Evolutionary conservation across 352 stramenopile genomes (phyloP).

Genomic region (Globisporangium camurandrum): DNA sequence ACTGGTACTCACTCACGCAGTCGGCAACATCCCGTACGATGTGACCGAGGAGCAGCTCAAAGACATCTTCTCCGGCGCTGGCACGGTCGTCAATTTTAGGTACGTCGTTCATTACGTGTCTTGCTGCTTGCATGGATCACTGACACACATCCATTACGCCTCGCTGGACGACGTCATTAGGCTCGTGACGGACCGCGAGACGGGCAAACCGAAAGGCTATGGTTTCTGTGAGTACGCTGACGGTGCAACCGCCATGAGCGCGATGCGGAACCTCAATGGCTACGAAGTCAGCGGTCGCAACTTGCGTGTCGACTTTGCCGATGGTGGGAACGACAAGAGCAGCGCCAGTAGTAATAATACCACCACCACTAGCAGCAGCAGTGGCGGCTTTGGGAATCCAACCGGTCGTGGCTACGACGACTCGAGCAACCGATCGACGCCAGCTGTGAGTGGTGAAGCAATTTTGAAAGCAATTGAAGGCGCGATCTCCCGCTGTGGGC

Average conservation of each 20-base stretch:
- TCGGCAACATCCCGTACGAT: constrained; percentile 87
- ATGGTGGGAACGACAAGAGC: constrained; percentile 8
- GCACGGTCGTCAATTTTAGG: constrained; percentile 81
- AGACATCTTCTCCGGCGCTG: constrained; percentile 82
- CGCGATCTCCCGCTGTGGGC: constrained; percentile 56
- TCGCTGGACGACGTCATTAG: no score
- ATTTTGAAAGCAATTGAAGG: constrained; percentile 75
- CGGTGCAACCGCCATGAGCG: constrained; percentile 59
- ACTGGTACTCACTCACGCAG: constrained; percentile 20
- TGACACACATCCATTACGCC: neutral
- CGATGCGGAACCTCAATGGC: constrained; percentile 82
- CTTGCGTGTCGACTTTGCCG: constrained; percentile 58
- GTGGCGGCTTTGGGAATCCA: constrained; percentile 15
- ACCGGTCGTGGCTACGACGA: constrained; percentile 34
- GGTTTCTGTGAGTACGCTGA: constrained; percentile 84
- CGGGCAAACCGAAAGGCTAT: constrained; percentile 80
- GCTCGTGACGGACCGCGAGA: constrained; percentile 77
- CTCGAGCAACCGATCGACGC: constrained; percentile 46
- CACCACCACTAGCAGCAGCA: no score
- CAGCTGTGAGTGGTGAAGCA: constrained; percentile 62
- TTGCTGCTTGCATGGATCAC: neutral
- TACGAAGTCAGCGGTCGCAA: constrained; percentile 82
- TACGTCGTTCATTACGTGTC: constrained; percentile 12
- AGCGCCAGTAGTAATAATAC: constrained; percentile 25
- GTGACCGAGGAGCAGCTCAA: constrained; percentile 83